Evolutionary conservation across 345 rosid species (phyloP).

Genomic region (Pugionium cornutum): DNA sequence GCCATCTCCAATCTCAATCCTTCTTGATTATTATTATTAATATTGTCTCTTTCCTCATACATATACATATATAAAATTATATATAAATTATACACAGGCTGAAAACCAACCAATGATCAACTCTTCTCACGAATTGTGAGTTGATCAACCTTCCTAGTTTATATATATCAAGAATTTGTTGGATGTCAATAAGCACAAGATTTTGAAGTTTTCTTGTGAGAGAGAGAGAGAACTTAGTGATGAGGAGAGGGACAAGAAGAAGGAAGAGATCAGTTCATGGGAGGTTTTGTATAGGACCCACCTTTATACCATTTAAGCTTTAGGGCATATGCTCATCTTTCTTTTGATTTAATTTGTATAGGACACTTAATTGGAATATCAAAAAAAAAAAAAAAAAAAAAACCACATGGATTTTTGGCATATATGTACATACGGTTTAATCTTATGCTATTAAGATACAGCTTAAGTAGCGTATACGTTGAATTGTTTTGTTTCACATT

Average conservation of each 20-base stretch:
- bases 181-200: conserved; percentile 1
- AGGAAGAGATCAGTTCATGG: conserved; percentile 31
- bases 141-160: neutral
- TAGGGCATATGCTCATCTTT: conserved; percentile 37
- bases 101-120: conserved; percentile 22
- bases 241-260: conserved; percentile 18
- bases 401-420: too few species aligned
- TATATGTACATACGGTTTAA: too few species aligned
- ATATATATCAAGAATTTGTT: conserved; percentile 3
- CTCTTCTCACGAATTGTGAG: conserved; percentile 12
- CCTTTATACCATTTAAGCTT: conserved; percentile 38
- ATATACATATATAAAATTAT: conserved; percentile 21
- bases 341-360: conserved; percentile 24
- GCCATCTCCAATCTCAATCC: conserved; percentile 54
- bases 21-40: conserved; percentile 29
- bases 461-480: too few species aligned
- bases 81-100: neutral
- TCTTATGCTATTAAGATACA: too few species aligned
- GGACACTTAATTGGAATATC: too few species aligned
- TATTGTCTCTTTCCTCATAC: conserved; percentile 35
- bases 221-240: conserved; percentile 10
- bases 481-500: too few species aligned
- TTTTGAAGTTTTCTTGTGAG: conserved; percentile 12
- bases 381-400: too few species aligned
- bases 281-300: conserved; percentile 39